phyloP scores from a whole-genome alignment of 257 asterid genomes.

The Solanum raphanifolium region DNA sequence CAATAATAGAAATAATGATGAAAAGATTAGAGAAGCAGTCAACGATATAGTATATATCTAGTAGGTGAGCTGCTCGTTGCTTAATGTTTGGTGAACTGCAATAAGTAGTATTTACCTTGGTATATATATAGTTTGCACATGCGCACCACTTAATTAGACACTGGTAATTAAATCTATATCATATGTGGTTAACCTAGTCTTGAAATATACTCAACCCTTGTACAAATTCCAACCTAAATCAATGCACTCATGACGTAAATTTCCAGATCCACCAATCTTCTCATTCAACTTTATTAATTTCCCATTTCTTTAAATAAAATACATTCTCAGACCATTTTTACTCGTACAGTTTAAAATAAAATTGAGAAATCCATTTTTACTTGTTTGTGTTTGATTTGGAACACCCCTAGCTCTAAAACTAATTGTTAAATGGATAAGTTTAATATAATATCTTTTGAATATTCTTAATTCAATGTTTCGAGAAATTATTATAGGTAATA shows the following conservation, averaged over 20 bases:
- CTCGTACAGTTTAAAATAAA: neutral
- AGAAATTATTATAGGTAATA: neutral
- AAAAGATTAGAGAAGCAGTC: neutral
- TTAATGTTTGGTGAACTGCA: constrained; percentile 12
- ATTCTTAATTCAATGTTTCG: too few species aligned
- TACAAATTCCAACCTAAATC: constrained; percentile 1
- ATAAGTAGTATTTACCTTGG: neutral
- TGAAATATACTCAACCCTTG: neutral
- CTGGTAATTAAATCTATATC: neutral
- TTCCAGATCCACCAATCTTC: neutral
- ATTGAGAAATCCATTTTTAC: too few species aligned
- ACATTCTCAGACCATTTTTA: neutral
- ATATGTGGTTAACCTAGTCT: neutral
- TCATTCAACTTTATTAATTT: neutral
- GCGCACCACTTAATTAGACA: neutral
- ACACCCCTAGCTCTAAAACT: too few species aligned
- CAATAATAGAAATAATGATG: neutral
- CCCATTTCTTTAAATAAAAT: neutral
- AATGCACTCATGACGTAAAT: neutral
- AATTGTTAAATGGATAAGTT: too few species aligned
- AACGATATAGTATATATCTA: neutral
- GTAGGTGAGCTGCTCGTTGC: constrained; percentile 11
- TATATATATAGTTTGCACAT: neutral
- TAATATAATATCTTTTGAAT: neutral
- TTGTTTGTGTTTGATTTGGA: too few species aligned